These are phyloP conservation scores for Magnaporthiopsis rhizophila DNA, from an alignment of 2,329 filamentous ascomycete genomes.

Conservation along the genomic window DNA sequence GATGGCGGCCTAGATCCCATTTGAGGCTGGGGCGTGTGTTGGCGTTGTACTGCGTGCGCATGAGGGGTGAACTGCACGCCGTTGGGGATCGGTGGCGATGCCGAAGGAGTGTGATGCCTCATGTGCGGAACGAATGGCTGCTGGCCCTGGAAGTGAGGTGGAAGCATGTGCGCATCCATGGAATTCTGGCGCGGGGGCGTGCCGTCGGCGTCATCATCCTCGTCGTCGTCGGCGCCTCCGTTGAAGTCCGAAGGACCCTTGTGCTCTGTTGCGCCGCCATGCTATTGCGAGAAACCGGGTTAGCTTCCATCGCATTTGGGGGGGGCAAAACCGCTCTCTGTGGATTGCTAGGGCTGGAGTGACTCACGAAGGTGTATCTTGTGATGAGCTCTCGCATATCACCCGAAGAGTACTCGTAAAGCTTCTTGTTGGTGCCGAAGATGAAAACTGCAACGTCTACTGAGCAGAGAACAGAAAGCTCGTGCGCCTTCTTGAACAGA, in stretches of 20 bases:
- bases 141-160: slow-evolving; percentile 62
- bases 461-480: slow-evolving; percentile 94
- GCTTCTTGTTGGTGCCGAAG: slow-evolving; percentile 97
- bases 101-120: slow-evolving; percentile 73
- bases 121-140: slow-evolving; percentile 66
- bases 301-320: not conserved
- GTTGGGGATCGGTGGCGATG: slow-evolving; percentile 80
- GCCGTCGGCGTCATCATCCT: slow-evolving; percentile 66
- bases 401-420: slow-evolving; percentile 93
- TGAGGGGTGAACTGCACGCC: slow-evolving; percentile 59
- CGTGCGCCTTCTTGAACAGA: slow-evolving; percentile 98
- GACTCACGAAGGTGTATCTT: slow-evolving; percentile 82
- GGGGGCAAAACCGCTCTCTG: not conserved
- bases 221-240: slow-evolving; percentile 79
- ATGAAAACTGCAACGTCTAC: slow-evolving; percentile 99
- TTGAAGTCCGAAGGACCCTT: slow-evolving; percentile 92
- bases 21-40: slow-evolving; percentile 75
- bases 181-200: slow-evolving; percentile 57
- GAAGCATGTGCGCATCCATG: slow-evolving; percentile 55
- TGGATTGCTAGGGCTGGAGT: not conserved
- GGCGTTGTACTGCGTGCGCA: slow-evolving; percentile 44
- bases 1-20: slow-evolving; percentile 70
- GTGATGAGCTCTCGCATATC: slow-evolving; percentile 88
- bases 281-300: slow-evolving; percentile 41
- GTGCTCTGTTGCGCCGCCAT: slow-evolving; percentile 88